phyloP scores from a whole-genome alignment of 1,284 basidiomycete species.

The Ceratobasidium sp. region DNA sequence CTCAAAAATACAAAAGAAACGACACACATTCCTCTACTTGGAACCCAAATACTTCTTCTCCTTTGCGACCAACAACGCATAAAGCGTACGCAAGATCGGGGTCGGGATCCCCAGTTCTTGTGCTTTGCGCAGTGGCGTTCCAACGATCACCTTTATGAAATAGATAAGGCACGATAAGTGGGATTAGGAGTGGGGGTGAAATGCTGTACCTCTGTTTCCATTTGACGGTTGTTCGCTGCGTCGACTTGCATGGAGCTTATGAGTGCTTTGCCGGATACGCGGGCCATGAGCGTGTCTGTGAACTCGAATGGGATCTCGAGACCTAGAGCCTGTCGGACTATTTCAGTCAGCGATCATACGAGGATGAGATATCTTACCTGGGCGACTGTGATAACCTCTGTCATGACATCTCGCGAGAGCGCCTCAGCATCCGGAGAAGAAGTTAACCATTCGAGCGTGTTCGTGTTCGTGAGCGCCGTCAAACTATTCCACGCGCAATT shows the following conservation, averaged over 20 bases:
- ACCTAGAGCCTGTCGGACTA: constrained; percentile 11
- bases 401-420: constrained; percentile 30
- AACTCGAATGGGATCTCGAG: constrained; percentile 31
- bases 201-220: constrained; percentile 41
- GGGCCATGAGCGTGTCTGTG: constrained; percentile 24
- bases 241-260: constrained; percentile 41
- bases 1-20: neutral
- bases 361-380: neutral
- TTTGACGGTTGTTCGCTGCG: constrained; percentile 28
- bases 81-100: constrained; percentile 37
- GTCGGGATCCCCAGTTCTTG: constrained; percentile 33
- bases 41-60: constrained; percentile 31
- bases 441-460: constrained; percentile 33
- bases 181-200: neutral
- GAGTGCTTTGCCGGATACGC: constrained; percentile 19
- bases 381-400: constrained; percentile 40
- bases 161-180: neutral
- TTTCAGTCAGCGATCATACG: neutral
- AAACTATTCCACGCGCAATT: constrained; percentile 43
- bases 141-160: constrained; percentile 38
- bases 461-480: constrained; percentile 34
- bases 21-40: neutral
- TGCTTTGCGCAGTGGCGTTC: constrained; percentile 36
- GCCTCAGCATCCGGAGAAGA: constrained; percentile 39
- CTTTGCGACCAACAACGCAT: constrained; percentile 26